phyloP scores from a whole-genome alignment of 2,329 filamentous ascomycete species.

The Zasmidium citrigriseum region DNA sequence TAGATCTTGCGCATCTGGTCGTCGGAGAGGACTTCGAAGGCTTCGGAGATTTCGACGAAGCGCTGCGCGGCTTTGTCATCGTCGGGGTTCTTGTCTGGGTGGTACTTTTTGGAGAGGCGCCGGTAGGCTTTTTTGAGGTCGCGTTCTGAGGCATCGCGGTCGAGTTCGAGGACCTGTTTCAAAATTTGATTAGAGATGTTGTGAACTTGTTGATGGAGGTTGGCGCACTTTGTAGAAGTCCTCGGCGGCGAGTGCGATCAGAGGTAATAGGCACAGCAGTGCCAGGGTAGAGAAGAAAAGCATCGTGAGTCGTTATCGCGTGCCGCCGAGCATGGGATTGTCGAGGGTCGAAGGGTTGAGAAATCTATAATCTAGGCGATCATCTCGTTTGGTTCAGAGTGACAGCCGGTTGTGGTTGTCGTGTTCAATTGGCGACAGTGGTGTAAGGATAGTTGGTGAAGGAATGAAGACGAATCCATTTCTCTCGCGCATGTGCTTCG shows the following conservation, averaged over 20 bases:
- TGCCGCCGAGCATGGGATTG: slow-evolving; percentile 17
- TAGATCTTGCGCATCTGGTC: slow-evolving; percentile 82
- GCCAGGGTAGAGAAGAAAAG: slow-evolving; percentile 45
- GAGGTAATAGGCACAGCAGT: slow-evolving; percentile 44
- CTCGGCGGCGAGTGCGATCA: slow-evolving; percentile 52
- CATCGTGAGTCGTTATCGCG: slow-evolving; percentile 34
- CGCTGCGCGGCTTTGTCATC: slow-evolving; percentile 80
- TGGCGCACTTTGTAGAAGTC: slow-evolving; percentile 76
- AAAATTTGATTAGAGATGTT: slow-evolving; percentile 33
- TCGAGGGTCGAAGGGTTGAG: slow-evolving; percentile 1
- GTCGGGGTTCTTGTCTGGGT: slow-evolving; percentile 95
- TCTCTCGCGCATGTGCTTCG: background rate
- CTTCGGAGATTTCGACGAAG: slow-evolving; percentile 91
- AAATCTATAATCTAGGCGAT: background rate
- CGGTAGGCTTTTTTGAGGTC: slow-evolving; percentile 95
- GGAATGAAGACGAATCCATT: background rate
- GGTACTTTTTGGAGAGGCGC: slow-evolving; percentile 88
- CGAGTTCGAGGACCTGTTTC: slow-evolving; percentile 74
- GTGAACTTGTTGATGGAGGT: background rate
- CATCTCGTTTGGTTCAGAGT: no score
- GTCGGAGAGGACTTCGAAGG: slow-evolving; percentile 88
- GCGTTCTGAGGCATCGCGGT: slow-evolving; percentile 75
- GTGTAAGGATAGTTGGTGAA: background rate
- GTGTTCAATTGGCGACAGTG: background rate
- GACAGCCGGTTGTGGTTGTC: background rate